Percentiles rank a stretch among this genome's conserved stretches.
These are phyloP conservation scores for Lunularia cruciata DNA, from an alignment of 225 moss, liverwort and hornwort species.

Conservation along the genomic window DNA sequence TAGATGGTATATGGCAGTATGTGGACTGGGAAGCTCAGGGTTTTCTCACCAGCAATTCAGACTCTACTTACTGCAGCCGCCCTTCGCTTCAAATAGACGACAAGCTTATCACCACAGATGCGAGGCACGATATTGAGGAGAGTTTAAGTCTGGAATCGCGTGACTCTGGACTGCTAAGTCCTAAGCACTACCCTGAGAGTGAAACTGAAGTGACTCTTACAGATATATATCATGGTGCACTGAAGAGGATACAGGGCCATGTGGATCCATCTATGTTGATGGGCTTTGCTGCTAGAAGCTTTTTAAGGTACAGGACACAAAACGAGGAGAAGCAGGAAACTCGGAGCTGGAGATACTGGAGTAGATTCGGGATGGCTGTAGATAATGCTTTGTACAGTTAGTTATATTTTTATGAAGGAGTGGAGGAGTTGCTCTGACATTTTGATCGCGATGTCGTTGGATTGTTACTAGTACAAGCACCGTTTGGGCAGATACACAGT, in stretches of 20 bases:
- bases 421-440: too few relatives aligned
- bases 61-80: constrained; percentile 34
- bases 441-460: too few relatives aligned
- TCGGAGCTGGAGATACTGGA: constrained; percentile 29
- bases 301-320: constrained; percentile 48
- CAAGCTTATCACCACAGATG: constrained; percentile 11
- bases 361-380: constrained; percentile 22
- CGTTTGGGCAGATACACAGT: too few relatives aligned
- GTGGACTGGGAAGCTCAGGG: constrained; percentile 97
- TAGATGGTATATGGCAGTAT: constrained; percentile 69
- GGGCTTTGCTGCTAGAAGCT: constrained; percentile 87
- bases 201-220: constrained; percentile 45
- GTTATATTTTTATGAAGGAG: too few relatives aligned
- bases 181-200: constrained; percentile 48
- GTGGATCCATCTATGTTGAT: constrained; percentile 71
- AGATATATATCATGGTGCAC: constrained; percentile 49
- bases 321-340: constrained; percentile 25
- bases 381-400: constrained; percentile 27
- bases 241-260: constrained; percentile 61
- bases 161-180: constrained; percentile 38
- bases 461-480: too few relatives aligned
- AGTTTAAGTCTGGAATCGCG: too few relatives aligned
- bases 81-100: constrained; percentile 12
- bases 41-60: constrained; percentile 44
- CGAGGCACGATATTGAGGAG: not conserved